Base-by-base conservation (phyloP, 345 rosid genomes). In the Combretum micranthum region DNA sequence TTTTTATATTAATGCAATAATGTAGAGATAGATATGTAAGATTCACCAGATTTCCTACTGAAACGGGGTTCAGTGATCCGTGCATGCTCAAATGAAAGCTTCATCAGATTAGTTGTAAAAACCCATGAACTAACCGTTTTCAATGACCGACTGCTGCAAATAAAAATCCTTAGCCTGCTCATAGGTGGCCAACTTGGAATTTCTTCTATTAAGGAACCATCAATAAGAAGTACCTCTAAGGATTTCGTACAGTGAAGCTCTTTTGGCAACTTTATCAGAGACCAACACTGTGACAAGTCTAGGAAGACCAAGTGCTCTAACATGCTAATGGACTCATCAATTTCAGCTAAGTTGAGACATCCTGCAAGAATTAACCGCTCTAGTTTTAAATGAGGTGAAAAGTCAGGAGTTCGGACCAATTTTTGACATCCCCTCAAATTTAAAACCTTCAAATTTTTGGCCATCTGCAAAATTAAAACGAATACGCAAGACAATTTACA, bases 341-440 rank as follows among this genome's bases (percentile, higher is more conserved):
- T 15, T 37, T 62, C 43, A 3, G 42, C 42, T 8, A 62, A 23
- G 52, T 20, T 20, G 2, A 1, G 1, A 3, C 66, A 62, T 0
- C n/a, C 12, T 14, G 4, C 15, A 5, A 62, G 59, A 1, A 52
- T 44, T 44, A 62, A 17, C 3, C 43, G 45, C 43, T 62, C 66
- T 20, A 62, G 9, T 4, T 16, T 42, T 13, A 44, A 4, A 2
- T 1, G 2, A 5, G 21, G 3, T 7, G n/a, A 26, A 13, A 62
- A 53, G 2, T 62, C 10, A 0, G 53, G 59, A 5, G 59, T 53
- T 45, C 16, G 25, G 17, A 20, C n/a, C n/a, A 62, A 19, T 0
- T 25, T 13, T 2, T 5, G 1, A 13, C 26, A 53, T 53, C n/a
- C 2, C 14, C 9, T 45, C 10, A 62, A 37, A 17, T 62, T 19